phyloP scores from a whole-genome alignment of 164 flowering plant species.

The Kalanchoe fedtschenkoi region DNA sequence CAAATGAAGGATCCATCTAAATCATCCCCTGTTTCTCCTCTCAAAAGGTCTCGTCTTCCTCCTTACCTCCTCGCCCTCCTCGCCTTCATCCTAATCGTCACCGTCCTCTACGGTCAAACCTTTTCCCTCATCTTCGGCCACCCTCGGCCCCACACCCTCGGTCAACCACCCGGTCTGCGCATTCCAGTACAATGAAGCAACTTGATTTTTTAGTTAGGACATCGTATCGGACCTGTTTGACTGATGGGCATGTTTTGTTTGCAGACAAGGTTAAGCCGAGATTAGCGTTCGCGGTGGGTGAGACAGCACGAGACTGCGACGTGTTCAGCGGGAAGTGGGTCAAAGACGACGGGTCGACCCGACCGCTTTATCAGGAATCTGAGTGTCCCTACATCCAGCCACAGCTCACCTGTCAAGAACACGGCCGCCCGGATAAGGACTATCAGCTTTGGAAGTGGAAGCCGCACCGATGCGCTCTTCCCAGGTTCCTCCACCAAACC shows the following conservation, averaged over 20 bases:
- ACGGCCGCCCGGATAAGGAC: constrained; percentile 68
- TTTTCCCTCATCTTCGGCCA: background rate
- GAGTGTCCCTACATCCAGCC: constrained; percentile 92
- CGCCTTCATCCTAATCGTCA: background rate
- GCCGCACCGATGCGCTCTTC: constrained; percentile 63
- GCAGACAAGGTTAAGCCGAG: background rate
- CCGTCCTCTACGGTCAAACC: constrained; percentile 3
- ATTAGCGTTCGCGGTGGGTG: background rate
- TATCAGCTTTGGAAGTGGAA: constrained; percentile 86
- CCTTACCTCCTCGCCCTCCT: background rate
- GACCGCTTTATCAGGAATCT: constrained; percentile 56
- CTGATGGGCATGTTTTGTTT: background rate
- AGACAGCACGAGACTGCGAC: constrained; percentile 30
- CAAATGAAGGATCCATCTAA: background rate
- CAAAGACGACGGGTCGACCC: constrained; percentile 30
- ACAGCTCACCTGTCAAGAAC: constrained; percentile 73
- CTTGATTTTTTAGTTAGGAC: background rate
- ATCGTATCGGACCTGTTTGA: background rate
- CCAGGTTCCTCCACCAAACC: constrained; percentile 29
- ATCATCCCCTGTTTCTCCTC: background rate
- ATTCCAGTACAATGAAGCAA: background rate
- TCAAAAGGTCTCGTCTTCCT: background rate
- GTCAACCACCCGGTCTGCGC: background rate
- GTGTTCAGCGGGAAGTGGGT: constrained; percentile 73
- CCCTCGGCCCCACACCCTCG: background rate